Evolutionary conservation across 202 grass and related monocot genomes (phyloP).

Genomic region (Tripidium arundinaceum): DNA sequence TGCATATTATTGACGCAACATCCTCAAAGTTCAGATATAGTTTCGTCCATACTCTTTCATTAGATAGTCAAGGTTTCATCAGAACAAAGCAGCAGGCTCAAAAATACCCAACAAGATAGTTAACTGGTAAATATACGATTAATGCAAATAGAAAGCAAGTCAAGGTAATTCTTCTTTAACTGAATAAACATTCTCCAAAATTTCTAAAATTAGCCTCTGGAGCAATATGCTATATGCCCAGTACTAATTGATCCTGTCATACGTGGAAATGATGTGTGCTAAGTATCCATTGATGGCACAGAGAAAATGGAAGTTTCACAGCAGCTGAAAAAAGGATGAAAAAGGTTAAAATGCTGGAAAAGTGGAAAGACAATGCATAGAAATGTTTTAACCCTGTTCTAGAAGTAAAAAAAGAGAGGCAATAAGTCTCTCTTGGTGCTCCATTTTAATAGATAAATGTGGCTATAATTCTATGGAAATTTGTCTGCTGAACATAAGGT

Average conservation of each 20-base stretch:
- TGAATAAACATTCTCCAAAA: neutral
- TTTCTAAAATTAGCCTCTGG: neutral
- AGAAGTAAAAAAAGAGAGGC: neutral
- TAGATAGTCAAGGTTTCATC: neutral
- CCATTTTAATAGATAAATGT: neutral
- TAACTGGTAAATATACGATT: neutral
- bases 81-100: neutral
- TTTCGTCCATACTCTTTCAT: neutral
- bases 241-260: neutral
- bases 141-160: neutral
- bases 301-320: neutral
- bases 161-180: neutral
- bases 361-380: neutral
- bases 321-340: neutral
- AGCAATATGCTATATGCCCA: neutral
- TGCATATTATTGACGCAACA: no score
- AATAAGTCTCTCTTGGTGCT: neutral
- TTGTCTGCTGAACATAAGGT: neutral
- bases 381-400: conserved; percentile 16
- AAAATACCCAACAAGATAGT: neutral
- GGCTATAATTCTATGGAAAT: neutral
- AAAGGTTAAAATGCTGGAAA: neutral
- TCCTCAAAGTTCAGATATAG: neutral
- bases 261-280: conserved; percentile 1
- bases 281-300: neutral